Conservation (phyloP, 2,329 filamentous ascomycete species). For the Ceratocystis harringtonii region DNA sequence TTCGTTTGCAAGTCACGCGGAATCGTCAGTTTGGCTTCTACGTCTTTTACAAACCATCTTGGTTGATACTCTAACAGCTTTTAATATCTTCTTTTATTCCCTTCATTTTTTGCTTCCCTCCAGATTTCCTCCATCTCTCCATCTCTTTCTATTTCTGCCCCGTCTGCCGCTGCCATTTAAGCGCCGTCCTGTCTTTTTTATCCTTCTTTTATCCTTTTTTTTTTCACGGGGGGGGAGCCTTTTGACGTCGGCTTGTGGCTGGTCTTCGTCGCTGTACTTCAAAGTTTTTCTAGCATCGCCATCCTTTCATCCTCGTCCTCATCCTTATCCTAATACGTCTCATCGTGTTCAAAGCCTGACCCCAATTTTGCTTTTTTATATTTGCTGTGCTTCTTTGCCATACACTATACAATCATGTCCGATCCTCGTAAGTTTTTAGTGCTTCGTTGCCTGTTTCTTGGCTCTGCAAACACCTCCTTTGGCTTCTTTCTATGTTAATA, state of each 20-base stretch:
- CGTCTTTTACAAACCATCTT: background rate
- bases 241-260: background rate
- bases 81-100: background rate
- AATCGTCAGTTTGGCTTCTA: background rate
- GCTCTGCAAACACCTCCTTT: background rate
- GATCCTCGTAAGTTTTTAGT: conserved; percentile 11
- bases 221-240: background rate
- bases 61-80: background rate
- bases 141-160: background rate
- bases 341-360: background rate
- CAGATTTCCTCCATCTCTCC: background rate
- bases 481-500: background rate
- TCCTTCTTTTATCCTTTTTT: background rate
- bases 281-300: background rate
- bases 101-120: background rate
- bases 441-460: background rate
- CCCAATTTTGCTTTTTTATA: background rate
- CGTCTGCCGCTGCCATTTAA: background rate
- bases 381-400: background rate
- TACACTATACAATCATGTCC: conserved; percentile 11
- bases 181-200: background rate
- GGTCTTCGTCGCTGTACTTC: background rate
- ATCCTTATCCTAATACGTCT: background rate
- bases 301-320: background rate
- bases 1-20: background rate